Base-by-base conservation (phyloP, 306 rosid genomes). In the Mimosa bimucronata region DNA sequence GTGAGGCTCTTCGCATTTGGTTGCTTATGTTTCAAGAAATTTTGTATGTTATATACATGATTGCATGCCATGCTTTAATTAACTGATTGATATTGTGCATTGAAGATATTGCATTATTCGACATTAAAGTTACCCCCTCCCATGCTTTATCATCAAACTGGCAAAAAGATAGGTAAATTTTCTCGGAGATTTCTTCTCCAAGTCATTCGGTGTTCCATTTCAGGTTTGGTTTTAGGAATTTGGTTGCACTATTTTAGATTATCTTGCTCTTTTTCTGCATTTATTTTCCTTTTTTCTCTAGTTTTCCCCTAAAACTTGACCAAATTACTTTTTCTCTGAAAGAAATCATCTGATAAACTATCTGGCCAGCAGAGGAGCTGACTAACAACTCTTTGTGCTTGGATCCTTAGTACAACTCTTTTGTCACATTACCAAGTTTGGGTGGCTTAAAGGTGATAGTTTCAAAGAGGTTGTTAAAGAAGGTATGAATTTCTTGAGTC, bases 281-380 rank as follows among this genome's bases (percentile, higher is more conserved):
- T n/a, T n/a, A n/a, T n/a, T n/a, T n/a, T n/a, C n/a, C n/a, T 73
- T 19, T 48, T 55, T 77, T 77, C 73, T 85, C 38, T 67, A 55
- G 41, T 40, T 48, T 44, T 25, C 52, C 37, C 38, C 38, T 68
- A 23, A 15, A 71, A 65, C 61, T 77, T 86, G 87, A 86, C 50
- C 83, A 64, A 71, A 73, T 78, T 80, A 77, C 74, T 34, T 80
- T 61, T 80, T 83, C 67, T 80, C 61, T 86, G 89, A 83, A 87
- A 87, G 90, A n/a, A n/a, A n/a, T n/a, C n/a, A n/a, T n/a, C n/a
- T n/a, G n/a, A n/a, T n/a, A n/a, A n/a, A n/a, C n/a, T n/a, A n/a
- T n/a, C n/a, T n/a, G n/a, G n/a, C n/a, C n/a, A n/a, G n/a, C n/a
- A n/a, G n/a, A n/a, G n/a, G n/a, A n/a, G n/a, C n/a, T n/a, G n/a